Evolutionary conservation across 495 filamentous ascomycete genomes (phyloP).

Genomic region (Daldinia decipiens): DNA sequence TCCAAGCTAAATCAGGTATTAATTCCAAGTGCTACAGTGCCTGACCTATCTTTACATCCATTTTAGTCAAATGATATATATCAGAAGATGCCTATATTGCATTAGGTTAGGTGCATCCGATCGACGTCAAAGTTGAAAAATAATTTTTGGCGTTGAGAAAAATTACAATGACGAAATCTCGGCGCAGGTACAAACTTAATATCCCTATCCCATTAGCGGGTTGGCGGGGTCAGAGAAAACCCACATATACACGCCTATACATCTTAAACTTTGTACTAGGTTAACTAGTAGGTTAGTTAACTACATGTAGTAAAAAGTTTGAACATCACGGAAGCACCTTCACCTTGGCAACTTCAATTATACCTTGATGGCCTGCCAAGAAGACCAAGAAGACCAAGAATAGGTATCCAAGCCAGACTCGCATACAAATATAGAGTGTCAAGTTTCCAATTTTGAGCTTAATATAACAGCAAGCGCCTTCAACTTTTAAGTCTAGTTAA

Average conservation of each 20-base stretch:
- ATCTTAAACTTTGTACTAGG: background rate
- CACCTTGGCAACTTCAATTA: too few relatives aligned
- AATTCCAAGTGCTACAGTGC: background rate
- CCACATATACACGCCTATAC: background rate
- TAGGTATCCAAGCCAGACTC: slow-evolving; percentile 2
- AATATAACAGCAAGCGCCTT: slow-evolving; percentile 23
- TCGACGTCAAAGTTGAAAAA: background rate
- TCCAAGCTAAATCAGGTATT: background rate
- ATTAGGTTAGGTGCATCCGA: too few relatives aligned
- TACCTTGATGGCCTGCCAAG: slow-evolving; percentile 20
- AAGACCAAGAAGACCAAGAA: slow-evolving; percentile 6
- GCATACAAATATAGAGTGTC: slow-evolving; percentile 7
- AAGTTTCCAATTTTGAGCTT: slow-evolving; percentile 34
- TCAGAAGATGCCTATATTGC: too few relatives aligned
- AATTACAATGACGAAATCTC: slow-evolving; percentile 27
- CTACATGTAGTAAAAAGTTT: too few relatives aligned
- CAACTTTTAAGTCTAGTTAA: background rate
- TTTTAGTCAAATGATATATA: too few relatives aligned
- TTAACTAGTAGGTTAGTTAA: too few relatives aligned
- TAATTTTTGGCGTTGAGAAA: slow-evolving; percentile 8
- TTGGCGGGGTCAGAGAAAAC: background rate
- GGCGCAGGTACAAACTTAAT: slow-evolving; percentile 19
- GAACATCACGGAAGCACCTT: background rate
- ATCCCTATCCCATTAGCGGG: background rate
- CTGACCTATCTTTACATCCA: too few relatives aligned